Evolutionary conservation across 768 basidiomycete genomes (phyloP), one percentile per base, ranked within the genome.

Genomic region (Russula earlei): DNA sequence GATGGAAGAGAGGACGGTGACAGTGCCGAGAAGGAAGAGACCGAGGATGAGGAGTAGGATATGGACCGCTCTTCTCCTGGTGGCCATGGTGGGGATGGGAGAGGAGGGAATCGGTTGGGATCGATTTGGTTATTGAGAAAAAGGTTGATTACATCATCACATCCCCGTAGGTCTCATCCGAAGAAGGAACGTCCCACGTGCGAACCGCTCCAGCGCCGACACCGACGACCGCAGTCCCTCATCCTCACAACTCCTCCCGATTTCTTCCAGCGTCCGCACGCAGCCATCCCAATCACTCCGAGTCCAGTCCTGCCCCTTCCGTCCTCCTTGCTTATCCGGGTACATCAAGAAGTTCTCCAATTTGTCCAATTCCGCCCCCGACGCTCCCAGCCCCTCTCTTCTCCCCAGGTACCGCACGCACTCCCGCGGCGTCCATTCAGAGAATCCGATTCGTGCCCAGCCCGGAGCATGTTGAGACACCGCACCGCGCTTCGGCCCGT

Each of bases 1-100:
- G 46, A 97, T 80, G 22, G 90, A 92, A 9, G 89, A 89, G 68
- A 98, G 84, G 56, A 98, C 92, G 69, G 89, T 64, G 70, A 96
- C 81, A 19, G 94, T 97, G 44, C 92, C 92, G 20, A 88, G 64
- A 55, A 97, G 83, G 73, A 94, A 70, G 63, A 91, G 77, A 55
- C 82, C 84, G 64, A 95, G 75, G 56, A 84, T 59, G 63, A 74
- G 67, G 49, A 85, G 74, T 19, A 75, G 67, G 55, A 74, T 66
- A 63, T 78, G 71, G 29, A 81, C 67, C 1, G 73, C 64, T 63
- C 77, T 74, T 66, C 72, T 69, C 58, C 76, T 72, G 29, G 74
- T 25, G 52, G 57, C 58, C 63, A 53, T 61, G 33, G 49, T 49
- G 45, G 56, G 53, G 42, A 60, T 59, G 58, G 62, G 58, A 57